phyloP scores from a whole-genome alignment of 306 rosid genomes.

The Malus asiatica region DNA sequence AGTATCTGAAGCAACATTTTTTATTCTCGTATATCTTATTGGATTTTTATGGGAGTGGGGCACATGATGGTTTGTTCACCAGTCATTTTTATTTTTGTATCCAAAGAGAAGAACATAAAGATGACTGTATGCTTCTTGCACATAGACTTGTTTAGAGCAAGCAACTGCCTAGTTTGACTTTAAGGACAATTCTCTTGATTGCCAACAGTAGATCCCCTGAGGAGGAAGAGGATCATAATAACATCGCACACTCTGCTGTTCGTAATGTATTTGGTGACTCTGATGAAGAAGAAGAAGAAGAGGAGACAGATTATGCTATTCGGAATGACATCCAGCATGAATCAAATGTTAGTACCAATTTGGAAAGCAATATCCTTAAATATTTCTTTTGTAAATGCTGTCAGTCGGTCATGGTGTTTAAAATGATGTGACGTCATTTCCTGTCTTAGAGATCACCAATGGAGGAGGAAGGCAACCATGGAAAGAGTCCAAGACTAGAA shows the following conservation, averaged over 20 bases:
- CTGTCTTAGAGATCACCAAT: slow-evolving; percentile 38
- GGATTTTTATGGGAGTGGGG: background rate
- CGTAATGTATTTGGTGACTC: slow-evolving; percentile 96
- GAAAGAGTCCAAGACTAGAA: slow-evolving; percentile 41
- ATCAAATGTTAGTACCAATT: slow-evolving; percentile 60
- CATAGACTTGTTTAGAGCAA: background rate
- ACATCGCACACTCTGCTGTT: slow-evolving; percentile 47
- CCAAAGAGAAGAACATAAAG: background rate
- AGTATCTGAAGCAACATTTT: background rate
- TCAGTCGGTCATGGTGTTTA: background rate
- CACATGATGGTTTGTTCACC: background rate
- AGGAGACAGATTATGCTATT: slow-evolving; percentile 46
- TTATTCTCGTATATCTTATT: background rate
- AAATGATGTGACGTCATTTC: background rate
- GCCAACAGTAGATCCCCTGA: slow-evolving; percentile 43
- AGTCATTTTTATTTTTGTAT: background rate
- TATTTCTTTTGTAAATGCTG: background rate
- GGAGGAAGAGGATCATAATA: slow-evolving; percentile 47
- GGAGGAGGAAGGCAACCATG: slow-evolving; percentile 57
- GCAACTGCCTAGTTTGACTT: slow-evolving; percentile 5
- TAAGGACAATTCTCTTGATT: slow-evolving; percentile 1
- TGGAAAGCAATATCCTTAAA: slow-evolving; percentile 5
- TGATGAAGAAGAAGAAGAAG: slow-evolving; percentile 81
- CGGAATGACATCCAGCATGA: slow-evolving; percentile 66
- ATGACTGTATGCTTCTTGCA: background rate